phyloP scores from a whole-genome alignment of 345 rosid genomes.

The Leavenworthia alabamica region DNA sequence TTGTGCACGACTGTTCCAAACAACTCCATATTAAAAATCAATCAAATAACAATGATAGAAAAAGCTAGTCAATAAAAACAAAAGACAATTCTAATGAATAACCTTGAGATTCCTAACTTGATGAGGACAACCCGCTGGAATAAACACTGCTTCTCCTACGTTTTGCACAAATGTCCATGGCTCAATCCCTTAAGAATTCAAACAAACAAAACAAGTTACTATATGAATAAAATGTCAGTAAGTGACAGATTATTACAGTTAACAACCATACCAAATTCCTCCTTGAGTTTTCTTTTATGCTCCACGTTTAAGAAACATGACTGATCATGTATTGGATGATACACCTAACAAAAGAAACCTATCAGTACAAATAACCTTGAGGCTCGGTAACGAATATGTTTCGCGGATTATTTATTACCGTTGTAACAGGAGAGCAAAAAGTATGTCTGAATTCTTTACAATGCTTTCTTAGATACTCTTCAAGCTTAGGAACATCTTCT shows the following conservation, averaged over 20 bases:
- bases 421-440: conserved; percentile 52
- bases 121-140: conserved; percentile 98
- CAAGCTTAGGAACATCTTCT: conserved; percentile 76
- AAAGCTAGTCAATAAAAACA: not conserved
- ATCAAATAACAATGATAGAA: not conserved
- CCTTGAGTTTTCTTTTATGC: conserved; percentile 73
- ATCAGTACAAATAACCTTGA: not conserved
- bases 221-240: not conserved
- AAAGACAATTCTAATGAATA: not conserved
- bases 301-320: conserved; percentile 57
- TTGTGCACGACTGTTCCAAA: conserved; percentile 73
- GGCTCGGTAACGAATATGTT: not conserved
- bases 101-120: conserved; percentile 97
- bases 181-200: conserved; percentile 53
- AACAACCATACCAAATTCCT: conserved; percentile 52
- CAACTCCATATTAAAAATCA: not conserved
- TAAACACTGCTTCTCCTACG: conserved; percentile 85
- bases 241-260: conserved; percentile 2
- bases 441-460: conserved; percentile 71
- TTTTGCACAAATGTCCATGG: conserved; percentile 91
- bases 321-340: conserved; percentile 89
- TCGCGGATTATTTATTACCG: conserved; percentile 33
- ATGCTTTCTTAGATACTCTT: conserved; percentile 64
- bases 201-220: not conserved
- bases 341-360: conserved; percentile 36